Conservation (phyloP, 73 alveolate species). For the Effrenium voratum region DNA sequence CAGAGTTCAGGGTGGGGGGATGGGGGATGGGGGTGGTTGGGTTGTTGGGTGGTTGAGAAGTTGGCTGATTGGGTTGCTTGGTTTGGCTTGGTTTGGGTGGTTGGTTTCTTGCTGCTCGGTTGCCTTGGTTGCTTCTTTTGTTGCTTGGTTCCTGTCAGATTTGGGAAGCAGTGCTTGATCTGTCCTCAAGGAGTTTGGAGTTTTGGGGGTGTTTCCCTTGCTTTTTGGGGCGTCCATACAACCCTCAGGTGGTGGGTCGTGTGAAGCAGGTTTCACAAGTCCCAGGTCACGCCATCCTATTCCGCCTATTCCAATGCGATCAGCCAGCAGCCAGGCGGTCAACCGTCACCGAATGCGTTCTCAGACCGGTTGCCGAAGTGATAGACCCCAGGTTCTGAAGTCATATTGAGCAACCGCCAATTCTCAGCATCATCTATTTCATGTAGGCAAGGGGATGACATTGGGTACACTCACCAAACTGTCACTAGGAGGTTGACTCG, state of each 20-base stretch:
- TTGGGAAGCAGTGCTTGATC: background rate
- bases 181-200: background rate
- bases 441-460: too few relatives aligned
- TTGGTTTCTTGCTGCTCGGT: too few relatives aligned
- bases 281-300: conserved; percentile 90
- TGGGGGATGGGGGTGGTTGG: too few relatives aligned
- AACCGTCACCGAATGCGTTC: background rate
- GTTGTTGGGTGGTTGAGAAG: too few relatives aligned
- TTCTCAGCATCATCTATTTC: background rate
- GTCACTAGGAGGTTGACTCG: background rate
- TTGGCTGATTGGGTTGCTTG: too few relatives aligned
- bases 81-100: too few relatives aligned
- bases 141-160: background rate
- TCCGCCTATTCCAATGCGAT: conserved; percentile 86
- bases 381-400: background rate
- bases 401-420: background rate
- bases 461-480: too few relatives aligned
- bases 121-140: too few relatives aligned
- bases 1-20: too few relatives aligned
- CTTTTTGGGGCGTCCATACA: background rate
- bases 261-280: background rate
- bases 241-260: background rate
- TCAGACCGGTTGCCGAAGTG: background rate
- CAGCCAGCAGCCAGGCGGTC: conserved; percentile 86
- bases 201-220: background rate